Percentiles rank a stretch among this genome's conserved stretches.
These are phyloP conservation scores for Trichosporon inkin DNA, from an alignment of 1,284 basidiomycete species.

Conservation along the genomic window DNA sequence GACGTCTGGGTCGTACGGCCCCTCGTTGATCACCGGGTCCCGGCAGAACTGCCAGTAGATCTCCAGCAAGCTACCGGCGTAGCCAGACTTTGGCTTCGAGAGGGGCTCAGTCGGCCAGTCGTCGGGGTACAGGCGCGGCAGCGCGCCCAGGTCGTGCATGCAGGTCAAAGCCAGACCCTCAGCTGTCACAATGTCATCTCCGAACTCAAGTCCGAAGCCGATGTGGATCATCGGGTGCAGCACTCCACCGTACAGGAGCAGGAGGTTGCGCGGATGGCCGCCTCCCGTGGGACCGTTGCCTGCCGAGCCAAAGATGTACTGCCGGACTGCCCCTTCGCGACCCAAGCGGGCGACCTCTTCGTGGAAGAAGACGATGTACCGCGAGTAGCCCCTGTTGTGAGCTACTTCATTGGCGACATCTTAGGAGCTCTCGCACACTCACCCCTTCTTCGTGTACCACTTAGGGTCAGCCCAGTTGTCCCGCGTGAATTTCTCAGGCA, in stretches of 20 bases:
- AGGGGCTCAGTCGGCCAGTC: slow-evolving; percentile 26
- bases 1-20: slow-evolving; percentile 57
- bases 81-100: neutral
- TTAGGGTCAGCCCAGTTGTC: slow-evolving; percentile 56
- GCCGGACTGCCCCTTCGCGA: slow-evolving; percentile 53
- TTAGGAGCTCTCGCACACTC: slow-evolving; percentile 25
- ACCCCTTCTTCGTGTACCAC: slow-evolving; percentile 59
- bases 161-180: slow-evolving; percentile 73
- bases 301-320: slow-evolving; percentile 57
- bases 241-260: slow-evolving; percentile 57
- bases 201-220: slow-evolving; percentile 64
- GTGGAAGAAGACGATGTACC: slow-evolving; percentile 60
- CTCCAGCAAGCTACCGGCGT: slow-evolving; percentile 24
- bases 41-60: slow-evolving; percentile 32
- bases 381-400: slow-evolving; percentile 51
- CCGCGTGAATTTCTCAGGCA: slow-evolving; percentile 32
- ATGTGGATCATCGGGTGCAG: slow-evolving; percentile 61
- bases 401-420: neutral
- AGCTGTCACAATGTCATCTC: slow-evolving; percentile 57
- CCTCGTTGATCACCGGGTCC: slow-evolving; percentile 49
- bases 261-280: slow-evolving; percentile 56
- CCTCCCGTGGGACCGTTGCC: slow-evolving; percentile 49
- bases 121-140: slow-evolving; percentile 56
- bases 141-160: slow-evolving; percentile 97
- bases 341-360: slow-evolving; percentile 54